These are phyloP conservation scores for Penicillium sp. DNA, from an alignment of 2,329 filamentous ascomycete genomes.

Conservation along the genomic window DNA sequence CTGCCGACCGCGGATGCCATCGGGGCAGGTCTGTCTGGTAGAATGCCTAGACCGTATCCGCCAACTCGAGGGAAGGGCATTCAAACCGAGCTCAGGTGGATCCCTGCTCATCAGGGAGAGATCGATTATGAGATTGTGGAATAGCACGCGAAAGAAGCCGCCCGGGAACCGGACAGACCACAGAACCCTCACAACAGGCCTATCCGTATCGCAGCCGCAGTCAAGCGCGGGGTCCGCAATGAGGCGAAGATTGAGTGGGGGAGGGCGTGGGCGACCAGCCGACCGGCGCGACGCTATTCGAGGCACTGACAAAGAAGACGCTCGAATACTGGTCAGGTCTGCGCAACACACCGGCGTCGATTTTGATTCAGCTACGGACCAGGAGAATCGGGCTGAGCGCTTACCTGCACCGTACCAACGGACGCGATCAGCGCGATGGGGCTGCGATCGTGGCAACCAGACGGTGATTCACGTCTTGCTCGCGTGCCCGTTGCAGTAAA, in stretches of 20 bases:
- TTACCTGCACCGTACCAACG: too few species aligned
- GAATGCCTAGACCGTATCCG: background rate
- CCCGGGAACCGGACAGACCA: background rate
- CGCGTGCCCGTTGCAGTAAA: too few species aligned
- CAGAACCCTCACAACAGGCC: background rate
- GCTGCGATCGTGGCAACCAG: too few species aligned
- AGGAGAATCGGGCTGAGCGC: too few species aligned
- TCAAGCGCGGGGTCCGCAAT: constrained; percentile 1
- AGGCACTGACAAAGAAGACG: too few species aligned
- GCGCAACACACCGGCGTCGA: too few species aligned
- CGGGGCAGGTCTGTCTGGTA: background rate
- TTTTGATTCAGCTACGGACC: too few species aligned
- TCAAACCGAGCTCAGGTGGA: background rate
- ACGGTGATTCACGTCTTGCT: too few species aligned
- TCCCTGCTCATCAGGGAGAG: constrained; percentile 5
- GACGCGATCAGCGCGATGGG: too few species aligned
- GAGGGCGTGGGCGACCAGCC: background rate
- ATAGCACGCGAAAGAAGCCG: background rate
- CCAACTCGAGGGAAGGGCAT: background rate
- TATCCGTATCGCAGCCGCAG: constrained; percentile 6
- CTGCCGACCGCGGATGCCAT: too few species aligned
- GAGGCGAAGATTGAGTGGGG: constrained; percentile 7
- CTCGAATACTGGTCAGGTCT: too few species aligned
- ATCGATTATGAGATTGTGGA: constrained; percentile 1
- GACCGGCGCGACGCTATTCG: background rate